These are phyloP conservation scores for Bryum argenteum DNA, from an alignment of 225 moss, liverwort and hornwort species.

Conservation along the genomic window DNA sequence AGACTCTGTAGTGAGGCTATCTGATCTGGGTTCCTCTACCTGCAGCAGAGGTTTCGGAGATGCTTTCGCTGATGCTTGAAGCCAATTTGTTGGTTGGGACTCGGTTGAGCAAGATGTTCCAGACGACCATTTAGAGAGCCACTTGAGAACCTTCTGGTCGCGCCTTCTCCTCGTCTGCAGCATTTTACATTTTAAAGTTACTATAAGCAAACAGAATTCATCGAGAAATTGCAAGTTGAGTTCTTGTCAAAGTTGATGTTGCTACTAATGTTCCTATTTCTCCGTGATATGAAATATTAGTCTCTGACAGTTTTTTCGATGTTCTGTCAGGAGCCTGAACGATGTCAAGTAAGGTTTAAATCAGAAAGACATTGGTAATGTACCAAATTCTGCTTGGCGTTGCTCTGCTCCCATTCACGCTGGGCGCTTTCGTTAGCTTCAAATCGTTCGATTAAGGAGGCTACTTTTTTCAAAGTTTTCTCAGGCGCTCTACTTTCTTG, in stretches of 20 bases:
- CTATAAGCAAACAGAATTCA: neutral
- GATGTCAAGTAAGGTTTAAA: neutral
- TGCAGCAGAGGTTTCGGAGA: neutral
- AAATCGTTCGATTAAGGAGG: constrained; percentile 50
- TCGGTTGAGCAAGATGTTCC: constrained; percentile 26
- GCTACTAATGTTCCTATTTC: neutral
- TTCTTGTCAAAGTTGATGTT: neutral
- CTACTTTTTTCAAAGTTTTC: constrained; percentile 41
- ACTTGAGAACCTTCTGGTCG: constrained; percentile 29
- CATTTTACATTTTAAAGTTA: constrained; percentile 14
- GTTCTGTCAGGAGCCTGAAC: neutral
- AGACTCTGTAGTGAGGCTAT: constrained; percentile 1
- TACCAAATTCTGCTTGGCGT: constrained; percentile 42
- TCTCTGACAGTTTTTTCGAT: neutral
- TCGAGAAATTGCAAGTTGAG: neutral
- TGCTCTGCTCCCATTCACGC: constrained; percentile 40
- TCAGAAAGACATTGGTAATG: neutral
- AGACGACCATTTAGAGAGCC: constrained; percentile 20
- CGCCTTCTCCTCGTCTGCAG: constrained; percentile 36
- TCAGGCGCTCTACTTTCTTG: neutral
- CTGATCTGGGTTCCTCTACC: neutral
- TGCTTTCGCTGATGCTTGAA: constrained; percentile 2
- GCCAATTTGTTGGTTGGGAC: neutral
- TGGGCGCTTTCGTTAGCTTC: constrained; percentile 50
- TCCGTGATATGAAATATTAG: neutral